Conservation (phyloP, 257 asterid genomes). For the Solanum tarapatanum region DNA sequence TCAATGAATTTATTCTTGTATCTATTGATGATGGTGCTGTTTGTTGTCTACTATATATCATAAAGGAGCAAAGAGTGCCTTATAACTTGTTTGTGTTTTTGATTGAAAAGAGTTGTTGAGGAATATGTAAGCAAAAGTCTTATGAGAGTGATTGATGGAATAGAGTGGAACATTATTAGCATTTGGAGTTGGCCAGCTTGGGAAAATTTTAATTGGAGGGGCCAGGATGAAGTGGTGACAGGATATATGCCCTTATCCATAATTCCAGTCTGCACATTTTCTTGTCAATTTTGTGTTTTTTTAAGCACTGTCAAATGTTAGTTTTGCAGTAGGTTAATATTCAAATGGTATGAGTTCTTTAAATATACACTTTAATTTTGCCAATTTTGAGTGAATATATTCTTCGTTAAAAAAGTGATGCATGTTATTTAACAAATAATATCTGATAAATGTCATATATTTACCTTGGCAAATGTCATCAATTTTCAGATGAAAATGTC, state of each 20-base stretch:
- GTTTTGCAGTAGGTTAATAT: neutral
- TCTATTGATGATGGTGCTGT: neutral
- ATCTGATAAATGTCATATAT: too few species aligned
- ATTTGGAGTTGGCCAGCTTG: neutral
- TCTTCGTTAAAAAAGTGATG: neutral
- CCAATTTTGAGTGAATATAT: neutral
- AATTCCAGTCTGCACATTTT: conserved; percentile 7
- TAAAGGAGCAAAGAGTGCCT: neutral
- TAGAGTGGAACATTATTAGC: neutral
- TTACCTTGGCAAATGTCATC: too few species aligned
- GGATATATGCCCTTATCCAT: conserved; percentile 20
- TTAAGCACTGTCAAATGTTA: neutral
- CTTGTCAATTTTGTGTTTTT: neutral
- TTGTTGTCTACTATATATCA: neutral
- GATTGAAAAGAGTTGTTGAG: neutral
- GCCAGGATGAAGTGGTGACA: neutral
- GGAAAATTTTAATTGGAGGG: conserved; percentile 2
- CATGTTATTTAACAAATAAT: too few species aligned
- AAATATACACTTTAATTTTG: too few species aligned
- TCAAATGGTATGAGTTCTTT: neutral
- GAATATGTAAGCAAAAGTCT: neutral
- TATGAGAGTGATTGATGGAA: neutral
- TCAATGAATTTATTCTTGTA: neutral
- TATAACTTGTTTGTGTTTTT: neutral
- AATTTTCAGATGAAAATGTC: too few species aligned